Evolutionary conservation across 805 yeast genomes (phyloP).

Genomic region (Lipomyces anomalus): DNA sequence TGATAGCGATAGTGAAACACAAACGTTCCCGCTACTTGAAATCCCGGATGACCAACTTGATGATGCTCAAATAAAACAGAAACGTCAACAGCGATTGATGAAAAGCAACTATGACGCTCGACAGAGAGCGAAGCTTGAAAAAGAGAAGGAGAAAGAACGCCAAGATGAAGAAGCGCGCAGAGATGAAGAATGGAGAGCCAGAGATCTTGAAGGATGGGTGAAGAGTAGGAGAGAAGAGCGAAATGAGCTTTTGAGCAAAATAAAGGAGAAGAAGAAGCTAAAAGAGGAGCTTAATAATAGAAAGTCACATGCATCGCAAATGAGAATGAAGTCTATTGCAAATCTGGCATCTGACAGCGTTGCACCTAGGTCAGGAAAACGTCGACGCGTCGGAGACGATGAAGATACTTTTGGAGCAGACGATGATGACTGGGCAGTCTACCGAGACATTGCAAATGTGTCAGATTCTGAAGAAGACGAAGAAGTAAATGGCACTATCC

Average conservation of each 20-base stretch:
- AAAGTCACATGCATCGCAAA: slow-evolving; percentile 85
- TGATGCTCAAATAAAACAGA: slow-evolving; percentile 78
- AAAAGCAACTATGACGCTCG: slow-evolving; percentile 89
- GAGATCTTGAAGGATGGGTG: slow-evolving; percentile 76
- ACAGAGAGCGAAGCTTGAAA: slow-evolving; percentile 71
- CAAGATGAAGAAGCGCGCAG: slow-evolving; percentile 54
- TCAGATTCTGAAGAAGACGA: slow-evolving; percentile 74
- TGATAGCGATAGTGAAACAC: slow-evolving; percentile 44
- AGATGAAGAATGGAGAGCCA: slow-evolving; percentile 72
- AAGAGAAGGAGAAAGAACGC: slow-evolving; percentile 56
- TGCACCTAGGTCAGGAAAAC: slow-evolving; percentile 7
- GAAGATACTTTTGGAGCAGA: slow-evolving; percentile 92
- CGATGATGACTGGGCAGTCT: slow-evolving; percentile 93
- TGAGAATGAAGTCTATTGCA: slow-evolving; percentile 86
- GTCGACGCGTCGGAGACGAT: slow-evolving; percentile 50
- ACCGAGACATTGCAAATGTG: slow-evolving; percentile 70
- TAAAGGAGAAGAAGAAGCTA: slow-evolving; percentile 64
- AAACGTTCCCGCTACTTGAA: slow-evolving; percentile 68
- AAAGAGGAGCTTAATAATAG: slow-evolving; percentile 77
- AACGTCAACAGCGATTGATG: slow-evolving; percentile 72
- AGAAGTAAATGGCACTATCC: slow-evolving; percentile 36
- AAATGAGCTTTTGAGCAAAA: slow-evolving; percentile 49
- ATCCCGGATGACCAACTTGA: slow-evolving; percentile 77
- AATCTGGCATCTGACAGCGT: slow-evolving; percentile 55
- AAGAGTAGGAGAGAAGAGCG: slow-evolving; percentile 59